phyloP scores from a whole-genome alignment of 352 stramenopile species.

The Poterioochromonas sp. region DNA sequence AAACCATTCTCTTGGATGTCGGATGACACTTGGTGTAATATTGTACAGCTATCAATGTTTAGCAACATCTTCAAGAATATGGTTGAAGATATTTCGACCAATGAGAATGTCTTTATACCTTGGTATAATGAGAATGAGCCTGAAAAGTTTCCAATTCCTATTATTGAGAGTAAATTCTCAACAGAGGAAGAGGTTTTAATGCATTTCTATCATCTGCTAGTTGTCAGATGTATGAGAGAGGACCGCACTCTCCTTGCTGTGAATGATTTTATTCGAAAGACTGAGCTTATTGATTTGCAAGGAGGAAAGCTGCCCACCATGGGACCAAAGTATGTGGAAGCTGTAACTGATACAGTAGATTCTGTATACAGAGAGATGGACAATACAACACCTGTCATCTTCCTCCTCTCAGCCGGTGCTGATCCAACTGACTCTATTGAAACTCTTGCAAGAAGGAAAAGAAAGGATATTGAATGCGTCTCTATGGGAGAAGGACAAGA shows the following conservation, averaged over 20 bases:
- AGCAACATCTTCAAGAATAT: conserved; percentile 80
- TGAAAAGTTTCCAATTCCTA: conserved; percentile 69
- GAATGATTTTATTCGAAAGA: conserved; percentile 83
- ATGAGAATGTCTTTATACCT: conserved; percentile 76
- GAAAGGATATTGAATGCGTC: conserved; percentile 68
- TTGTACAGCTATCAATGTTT: conserved; percentile 63
- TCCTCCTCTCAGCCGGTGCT: conserved; percentile 82
- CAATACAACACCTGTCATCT: conserved; percentile 78
- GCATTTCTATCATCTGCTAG: conserved; percentile 73
- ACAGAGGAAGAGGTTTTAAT: conserved; percentile 64
- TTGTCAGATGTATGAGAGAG: conserved; percentile 80
- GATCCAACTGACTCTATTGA: conserved; percentile 86
- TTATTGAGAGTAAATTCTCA: conserved; percentile 53
- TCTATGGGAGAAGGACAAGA: conserved; percentile 92
- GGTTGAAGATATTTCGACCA: conserved; percentile 77
- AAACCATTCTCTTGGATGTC: conserved; percentile 82
- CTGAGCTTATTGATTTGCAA: conserved; percentile 52
- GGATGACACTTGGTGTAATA: conserved; percentile 81
- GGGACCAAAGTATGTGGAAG: conserved; percentile 77
- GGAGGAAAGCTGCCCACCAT: conserved; percentile 50
- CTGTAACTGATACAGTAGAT: conserved; percentile 84
- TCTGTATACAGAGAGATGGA: conserved; percentile 80
- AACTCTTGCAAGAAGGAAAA: conserved; percentile 76
- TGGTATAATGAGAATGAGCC: conserved; percentile 88
- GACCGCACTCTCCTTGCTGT: conserved; percentile 80